Evolutionary conservation across 1,284 basidiomycete species (phyloP), one percentile per base, ranked within the genome.

Genomic region (Rhodotorula sp.): DNA sequence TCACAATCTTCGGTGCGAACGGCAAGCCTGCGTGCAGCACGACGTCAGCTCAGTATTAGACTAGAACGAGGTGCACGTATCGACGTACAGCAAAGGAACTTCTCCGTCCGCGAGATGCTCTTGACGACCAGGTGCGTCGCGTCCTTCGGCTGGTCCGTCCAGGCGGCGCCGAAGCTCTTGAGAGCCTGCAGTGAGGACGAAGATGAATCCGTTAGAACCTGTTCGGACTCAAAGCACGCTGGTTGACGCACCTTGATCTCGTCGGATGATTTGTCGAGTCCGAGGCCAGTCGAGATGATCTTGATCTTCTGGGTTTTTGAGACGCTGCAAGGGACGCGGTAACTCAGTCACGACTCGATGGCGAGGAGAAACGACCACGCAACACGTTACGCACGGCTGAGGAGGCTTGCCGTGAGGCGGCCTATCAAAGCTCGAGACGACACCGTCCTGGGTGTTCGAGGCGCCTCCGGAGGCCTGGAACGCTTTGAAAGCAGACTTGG

Each of bases 41-140:
- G 2, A 0, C 8, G n/a, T 27, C 22, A 24, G 20, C 0, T 5
- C 30, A 36, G 10, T 20, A n/a, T 15, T 2, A 24, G 32, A 9
- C 30, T 4, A 32, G 34, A 32, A 4, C 29, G 30, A 22, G 24
- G 27, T 34, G 9, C 5, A 17, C 2, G 51, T 19, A 24, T 27
- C 17, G 19, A 39, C 67, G 81, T 1, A 89, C 89, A 74, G 85
- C 87, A 3, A 1, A 94, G 82, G 77, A 93, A 89, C 77, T 93
- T 94, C 77, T 91, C 89, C 0, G 91, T 93, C 11, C 91, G 85
- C 8, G 88, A 86, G 27, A 92, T 82, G 39, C 82, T 82, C 52
- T 85, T 85, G 17, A 86, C 85, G 52, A 92, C 79, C 29, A 94
- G 83, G 79, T 92, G 89, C 1, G 90, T 92, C 76, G 89, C 91